Percentiles rank a stretch among this genome's conserved stretches.
Evolutionary conservation across 768 basidiomycete genomes (phyloP).

Genomic region (Leccinum arenicola): DNA sequence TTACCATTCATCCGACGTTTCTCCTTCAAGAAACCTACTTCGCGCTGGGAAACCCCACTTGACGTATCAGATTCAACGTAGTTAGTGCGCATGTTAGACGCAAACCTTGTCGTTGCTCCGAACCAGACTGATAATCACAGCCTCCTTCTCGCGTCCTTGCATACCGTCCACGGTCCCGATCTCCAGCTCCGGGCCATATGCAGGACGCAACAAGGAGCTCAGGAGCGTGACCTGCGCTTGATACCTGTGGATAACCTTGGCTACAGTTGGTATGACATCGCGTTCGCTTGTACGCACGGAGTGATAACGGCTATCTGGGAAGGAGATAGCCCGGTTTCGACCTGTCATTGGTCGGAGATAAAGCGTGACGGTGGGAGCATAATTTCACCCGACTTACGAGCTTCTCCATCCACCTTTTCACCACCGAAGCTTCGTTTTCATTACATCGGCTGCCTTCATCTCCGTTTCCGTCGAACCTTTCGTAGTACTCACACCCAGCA

Average conservation of each 20-base stretch:
- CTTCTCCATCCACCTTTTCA: slow-evolving; percentile 77
- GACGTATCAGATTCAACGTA: slow-evolving; percentile 1
- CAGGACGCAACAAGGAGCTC: slow-evolving; percentile 68
- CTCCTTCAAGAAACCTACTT: slow-evolving; percentile 94
- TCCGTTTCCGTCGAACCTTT: slow-evolving; percentile 70
- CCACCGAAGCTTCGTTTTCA: slow-evolving; percentile 90
- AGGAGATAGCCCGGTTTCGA: slow-evolving; percentile 57
- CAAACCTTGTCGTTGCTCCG: slow-evolving; percentile 81
- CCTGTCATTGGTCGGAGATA: slow-evolving; percentile 35
- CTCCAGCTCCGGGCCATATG: slow-evolving; percentile 69
- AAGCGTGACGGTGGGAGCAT: not conserved
- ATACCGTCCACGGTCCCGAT: slow-evolving; percentile 96
- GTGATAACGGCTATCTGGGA: slow-evolving; percentile 85
- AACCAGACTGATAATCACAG: slow-evolving; percentile 88
- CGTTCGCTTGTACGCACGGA: slow-evolving; percentile 49
- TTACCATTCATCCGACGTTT: slow-evolving; percentile 85
- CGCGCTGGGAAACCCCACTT: slow-evolving; percentile 46
- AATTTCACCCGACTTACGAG: slow-evolving; percentile 47
- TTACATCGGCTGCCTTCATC: slow-evolving; percentile 92
- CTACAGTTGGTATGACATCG: not conserved
- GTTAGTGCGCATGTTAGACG: slow-evolving; percentile 5
- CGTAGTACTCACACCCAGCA: slow-evolving; percentile 90
- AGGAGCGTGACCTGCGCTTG: slow-evolving; percentile 92
- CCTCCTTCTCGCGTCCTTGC: slow-evolving; percentile 96
- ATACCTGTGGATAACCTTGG: slow-evolving; percentile 45